Evolutionary conservation across 306 rosid genomes (phyloP), one percentile per base, ranked within the genome.

Genomic region (Oemleria cerasiformis): DNA sequence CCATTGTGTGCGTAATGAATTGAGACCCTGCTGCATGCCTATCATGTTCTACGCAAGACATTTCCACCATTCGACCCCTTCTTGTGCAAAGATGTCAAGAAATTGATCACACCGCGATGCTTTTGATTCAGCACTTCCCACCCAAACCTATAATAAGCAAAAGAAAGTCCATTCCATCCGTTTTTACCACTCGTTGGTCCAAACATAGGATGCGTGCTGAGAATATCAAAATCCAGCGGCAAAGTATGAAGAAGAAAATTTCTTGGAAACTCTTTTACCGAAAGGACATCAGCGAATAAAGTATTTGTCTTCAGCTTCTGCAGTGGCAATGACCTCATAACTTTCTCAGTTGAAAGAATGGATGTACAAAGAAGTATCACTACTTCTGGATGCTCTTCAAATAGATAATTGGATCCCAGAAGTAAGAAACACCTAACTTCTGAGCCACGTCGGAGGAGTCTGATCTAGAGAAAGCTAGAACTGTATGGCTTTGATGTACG

Each of bases 171-270:
- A 25, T 23, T 7, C 70, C 70, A 65, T 9, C 42, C 15, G 6
- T 47, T 25, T 16, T 65, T 65, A 14, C 70, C 70, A 25, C 70
- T 65, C 15, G 23, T 14, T 4, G 70, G 70, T 13, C 70, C 70
- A 47, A 65, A 65, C 70, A 65, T 65, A 14, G 70, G 70, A 25
- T 65, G 70, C 5, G 70, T 44, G 6, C 70, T 44, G 41, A 65
- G 70, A 15, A 65, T 45, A 47, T 47, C 57, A 47, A 15, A 65
- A 21, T 47, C 40, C 42, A 14, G 9, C 0, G 70, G 70, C 70
- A 65, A 65, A 6, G 8, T 23, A 14, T 47, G 20, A 23, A 65
- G 42, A 7, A 65, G 23, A 41, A 65, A 11, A 38, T 8, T 7
- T 65, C 43, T 65, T 5, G 70, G 57, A 47, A 65, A 65, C 47